A percentile compares a stretch with the other conserved stretches of the same genome.
Conservation (phyloP, 768 basidiomycete species). For the Amylocystis lapponica region DNA sequence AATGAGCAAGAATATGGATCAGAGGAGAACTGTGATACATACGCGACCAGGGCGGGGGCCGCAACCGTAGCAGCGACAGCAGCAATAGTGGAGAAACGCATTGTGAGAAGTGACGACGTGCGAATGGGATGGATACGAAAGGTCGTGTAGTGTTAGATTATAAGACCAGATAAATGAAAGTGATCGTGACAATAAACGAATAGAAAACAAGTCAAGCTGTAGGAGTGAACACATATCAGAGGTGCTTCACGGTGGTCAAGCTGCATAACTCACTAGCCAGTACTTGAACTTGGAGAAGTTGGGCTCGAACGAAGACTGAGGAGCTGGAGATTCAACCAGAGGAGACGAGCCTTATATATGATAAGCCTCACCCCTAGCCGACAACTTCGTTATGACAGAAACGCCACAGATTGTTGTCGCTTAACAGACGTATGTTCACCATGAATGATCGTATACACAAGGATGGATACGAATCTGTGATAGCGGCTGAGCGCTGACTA, state of each 20-base stretch:
- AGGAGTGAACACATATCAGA: background rate
- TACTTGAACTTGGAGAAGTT: conserved; percentile 4
- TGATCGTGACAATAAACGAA: background rate
- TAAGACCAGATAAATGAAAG: background rate
- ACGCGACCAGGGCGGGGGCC: background rate
- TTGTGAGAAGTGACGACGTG: background rate
- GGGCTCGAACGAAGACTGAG: background rate
- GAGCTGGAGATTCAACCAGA: too few relatives aligned
- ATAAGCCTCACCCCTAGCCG: too few relatives aligned
- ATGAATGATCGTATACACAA: too few relatives aligned
- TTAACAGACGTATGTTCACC: too few relatives aligned
- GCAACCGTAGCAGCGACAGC: background rate
- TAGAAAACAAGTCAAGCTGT: conserved; percentile 1
- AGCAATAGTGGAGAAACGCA: background rate
- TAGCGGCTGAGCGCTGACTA: too few relatives aligned
- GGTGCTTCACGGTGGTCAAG: background rate
- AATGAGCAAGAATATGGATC: too few relatives aligned
- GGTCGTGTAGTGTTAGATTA: too few relatives aligned
- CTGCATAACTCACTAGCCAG: conserved; percentile 1
- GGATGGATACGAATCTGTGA: too few relatives aligned
- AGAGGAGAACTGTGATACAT: too few relatives aligned
- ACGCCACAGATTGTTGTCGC: too few relatives aligned
- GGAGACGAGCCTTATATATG: too few relatives aligned
- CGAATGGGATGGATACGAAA: background rate
- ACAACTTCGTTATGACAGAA: too few relatives aligned